phyloP scores from a whole-genome alignment of 2,329 filamentous ascomycete species.

The Xylariaceae sp. region DNA sequence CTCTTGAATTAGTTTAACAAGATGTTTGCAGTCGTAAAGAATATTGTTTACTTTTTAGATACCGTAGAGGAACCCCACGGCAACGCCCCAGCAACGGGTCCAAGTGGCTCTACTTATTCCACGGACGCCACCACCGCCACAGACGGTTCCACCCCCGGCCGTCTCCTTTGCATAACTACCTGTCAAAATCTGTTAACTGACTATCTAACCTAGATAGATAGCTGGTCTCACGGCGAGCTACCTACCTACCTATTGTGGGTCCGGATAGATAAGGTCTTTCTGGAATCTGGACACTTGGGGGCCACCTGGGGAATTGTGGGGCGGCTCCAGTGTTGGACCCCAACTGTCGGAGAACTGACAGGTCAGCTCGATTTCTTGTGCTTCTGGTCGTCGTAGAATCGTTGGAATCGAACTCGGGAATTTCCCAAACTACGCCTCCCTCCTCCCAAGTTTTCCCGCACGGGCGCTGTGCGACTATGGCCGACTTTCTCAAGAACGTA shows the following conservation, averaged over 20 bases:
- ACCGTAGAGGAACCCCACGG: neutral
- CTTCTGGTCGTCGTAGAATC: slow-evolving; percentile 5
- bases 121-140: slow-evolving; percentile 12
- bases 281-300: neutral
- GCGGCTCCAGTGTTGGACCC: slow-evolving; percentile 7
- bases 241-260: neutral
- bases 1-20: neutral
- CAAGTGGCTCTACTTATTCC: neutral
- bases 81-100: slow-evolving; percentile 10
- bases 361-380: slow-evolving; percentile 11
- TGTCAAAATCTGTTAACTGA: neutral
- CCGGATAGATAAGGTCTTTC: neutral
- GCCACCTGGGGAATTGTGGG: slow-evolving; percentile 5
- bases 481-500: slow-evolving; percentile 59
- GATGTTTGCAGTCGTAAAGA: neutral
- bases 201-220: neutral
- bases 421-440: slow-evolving; percentile 9
- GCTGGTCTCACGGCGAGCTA: no score
- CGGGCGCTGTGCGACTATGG: slow-evolving; percentile 40
- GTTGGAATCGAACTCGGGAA: slow-evolving; percentile 6
- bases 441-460: slow-evolving; percentile 14
- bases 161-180: no score
- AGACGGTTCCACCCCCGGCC: neutral
- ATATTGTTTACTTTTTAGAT: slow-evolving; percentile 23
- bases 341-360: slow-evolving; percentile 10